Evolutionary conservation across 441 rosid genomes (phyloP), one percentile per base, ranked within the genome.

Genomic region (Kokia cookei): DNA sequence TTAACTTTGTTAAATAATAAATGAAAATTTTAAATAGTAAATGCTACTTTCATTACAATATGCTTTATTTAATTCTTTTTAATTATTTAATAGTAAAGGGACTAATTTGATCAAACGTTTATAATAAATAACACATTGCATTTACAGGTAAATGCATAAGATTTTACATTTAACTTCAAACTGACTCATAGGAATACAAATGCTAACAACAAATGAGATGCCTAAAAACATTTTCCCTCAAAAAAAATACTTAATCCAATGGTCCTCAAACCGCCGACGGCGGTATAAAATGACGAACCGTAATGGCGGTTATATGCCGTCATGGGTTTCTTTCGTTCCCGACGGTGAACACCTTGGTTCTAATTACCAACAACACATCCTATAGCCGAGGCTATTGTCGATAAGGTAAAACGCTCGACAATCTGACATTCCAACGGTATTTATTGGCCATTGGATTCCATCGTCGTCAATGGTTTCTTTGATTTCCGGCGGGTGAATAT

Each of bases 401-500:
- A 14, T 14, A 48, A 48, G 54, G 14, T 4, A 13, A 14, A 32
- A 63, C 59, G 66, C 83, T 75, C 77, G 19, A 64, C 76, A 61
- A 76, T 69, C 78, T 68, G 42, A 1, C 5, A 11, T 13, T 53
- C 43, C 24, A 19, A 0, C 6, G 6, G 37, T 32, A 32, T 32
- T 32, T 32, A 32, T n/a, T 66, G 74, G 8, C 27, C 63, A 3
- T n/a, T 73, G 1, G 84, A 63, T 24, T 32, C 37, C 37, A 1
- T 32, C 37, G 53, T 61, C 11, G 69, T 63, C 6, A 22, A 45
- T 1, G 58, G 47, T 62, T 79, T 80, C 79, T 82, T 83, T 19
- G 78, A 74, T 70, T 77, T 88, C 82, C 84, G 77, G 79, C 77
- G 82, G 5, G 68, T 40, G 65, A 76, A 72, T 37, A 89, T 86